Percentiles rank a stretch among this genome's conserved stretches.
These are phyloP conservation scores for Brettanomyces custersianus DNA, from an alignment of 805 yeast species.

Conservation along the genomic window DNA sequence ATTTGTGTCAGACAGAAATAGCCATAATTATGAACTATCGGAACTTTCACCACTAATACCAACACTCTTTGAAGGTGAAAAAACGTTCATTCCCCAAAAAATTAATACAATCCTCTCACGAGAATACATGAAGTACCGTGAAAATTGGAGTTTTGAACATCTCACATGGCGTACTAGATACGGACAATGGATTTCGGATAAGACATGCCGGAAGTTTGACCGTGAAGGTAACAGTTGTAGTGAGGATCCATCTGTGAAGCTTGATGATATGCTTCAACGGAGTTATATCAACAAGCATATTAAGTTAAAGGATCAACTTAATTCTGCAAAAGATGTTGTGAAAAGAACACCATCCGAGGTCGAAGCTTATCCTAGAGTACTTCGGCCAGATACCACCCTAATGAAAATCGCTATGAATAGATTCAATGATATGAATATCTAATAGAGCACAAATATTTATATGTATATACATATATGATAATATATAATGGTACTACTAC, in stretches of 20 bases:
- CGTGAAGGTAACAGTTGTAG: conserved; percentile 18
- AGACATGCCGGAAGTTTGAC: conserved; percentile 14
- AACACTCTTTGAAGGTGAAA: conserved; percentile 50
- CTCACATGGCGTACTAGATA: conserved; percentile 17
- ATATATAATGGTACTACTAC: neutral
- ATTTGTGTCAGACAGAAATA: conserved; percentile 33
- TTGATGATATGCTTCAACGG: conserved; percentile 21
- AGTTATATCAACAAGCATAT: conserved; percentile 21
- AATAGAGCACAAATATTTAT: neutral
- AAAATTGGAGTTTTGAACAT: conserved; percentile 11
- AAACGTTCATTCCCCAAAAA: conserved; percentile 36
- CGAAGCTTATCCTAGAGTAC: neutral
- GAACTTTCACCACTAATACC: conserved; percentile 46
- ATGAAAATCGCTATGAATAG: conserved; percentile 1
- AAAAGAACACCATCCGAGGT: neutral
- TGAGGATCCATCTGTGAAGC: conserved; percentile 8
- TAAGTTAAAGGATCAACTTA: conserved; percentile 18
- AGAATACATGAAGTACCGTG: conserved; percentile 27
- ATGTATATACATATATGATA: neutral
- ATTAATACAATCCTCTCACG: conserved; percentile 25
- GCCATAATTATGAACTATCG: conserved; percentile 42
- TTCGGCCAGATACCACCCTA: conserved; percentile 2
- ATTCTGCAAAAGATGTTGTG: conserved; percentile 3
- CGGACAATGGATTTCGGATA: conserved; percentile 18
- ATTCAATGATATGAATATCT: neutral